Percentiles rank a stretch among this genome's conserved stretches.
phyloP scores from a whole-genome alignment of 441 rosid species.

The Bruguiera hainesii region DNA sequence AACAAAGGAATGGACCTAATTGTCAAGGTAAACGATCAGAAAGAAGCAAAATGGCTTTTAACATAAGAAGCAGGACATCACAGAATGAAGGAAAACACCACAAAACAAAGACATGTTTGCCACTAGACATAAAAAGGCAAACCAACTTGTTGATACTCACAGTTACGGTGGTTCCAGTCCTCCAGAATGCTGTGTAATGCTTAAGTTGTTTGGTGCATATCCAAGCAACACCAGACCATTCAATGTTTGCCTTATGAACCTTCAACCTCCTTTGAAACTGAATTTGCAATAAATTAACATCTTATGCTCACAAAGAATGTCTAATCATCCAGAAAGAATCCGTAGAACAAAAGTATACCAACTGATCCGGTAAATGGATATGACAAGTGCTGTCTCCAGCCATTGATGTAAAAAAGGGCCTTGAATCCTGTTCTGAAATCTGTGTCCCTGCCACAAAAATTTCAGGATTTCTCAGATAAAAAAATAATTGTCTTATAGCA shows the following conservation, averaged over 20 bases:
- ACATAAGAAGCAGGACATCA: neutral
- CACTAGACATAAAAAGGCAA: neutral
- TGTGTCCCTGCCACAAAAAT: neutral
- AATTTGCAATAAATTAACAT: neutral
- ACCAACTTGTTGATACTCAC: neutral
- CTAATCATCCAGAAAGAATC: neutral
- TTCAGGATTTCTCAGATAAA: neutral
- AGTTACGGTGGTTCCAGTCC: neutral
- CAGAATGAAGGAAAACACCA: neutral
- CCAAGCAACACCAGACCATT: constrained; percentile 4
- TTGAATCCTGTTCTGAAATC: neutral
- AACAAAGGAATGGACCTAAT: constrained; percentile 1
- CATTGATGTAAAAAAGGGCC: neutral
- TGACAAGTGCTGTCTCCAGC: neutral
- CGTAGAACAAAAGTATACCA: neutral
- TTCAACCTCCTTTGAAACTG: constrained; percentile 6
- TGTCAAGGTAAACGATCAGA: neutral
- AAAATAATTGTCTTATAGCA: neutral
- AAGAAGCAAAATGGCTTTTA: neutral
- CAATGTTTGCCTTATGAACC: neutral
- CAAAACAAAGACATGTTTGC: neutral
- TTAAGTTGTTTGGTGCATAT: constrained; percentile 1
- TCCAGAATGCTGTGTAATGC: neutral
- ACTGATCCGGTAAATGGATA: neutral
- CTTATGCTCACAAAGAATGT: neutral